Conservation (phyloP, 257 asterid species). For the Solanum sparsipilum region DNA sequence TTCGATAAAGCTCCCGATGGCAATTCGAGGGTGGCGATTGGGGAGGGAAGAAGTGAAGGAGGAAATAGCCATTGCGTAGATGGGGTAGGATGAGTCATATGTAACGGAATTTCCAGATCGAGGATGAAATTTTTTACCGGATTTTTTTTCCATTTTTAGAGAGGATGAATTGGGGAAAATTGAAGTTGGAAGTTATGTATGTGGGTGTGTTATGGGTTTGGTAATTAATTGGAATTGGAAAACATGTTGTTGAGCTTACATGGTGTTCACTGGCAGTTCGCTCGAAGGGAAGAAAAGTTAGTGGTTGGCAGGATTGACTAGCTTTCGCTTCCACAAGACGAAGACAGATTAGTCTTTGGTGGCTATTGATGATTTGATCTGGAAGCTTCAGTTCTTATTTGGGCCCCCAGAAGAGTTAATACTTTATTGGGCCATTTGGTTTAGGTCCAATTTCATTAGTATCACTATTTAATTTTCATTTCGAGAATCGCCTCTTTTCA, state of each 20-base stretch:
- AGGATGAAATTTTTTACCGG: slow-evolving; percentile 32
- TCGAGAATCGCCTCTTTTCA: neutral
- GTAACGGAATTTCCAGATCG: slow-evolving; percentile 37
- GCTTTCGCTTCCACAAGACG: neutral
- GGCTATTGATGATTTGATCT: neutral
- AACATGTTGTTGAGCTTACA: neutral
- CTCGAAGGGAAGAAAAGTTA: neutral
- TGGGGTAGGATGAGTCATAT: slow-evolving; percentile 45
- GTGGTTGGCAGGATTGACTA: neutral
- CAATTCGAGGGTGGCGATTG: slow-evolving; percentile 39
- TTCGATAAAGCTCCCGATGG: slow-evolving; percentile 74
- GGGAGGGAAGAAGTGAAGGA: slow-evolving; percentile 6
- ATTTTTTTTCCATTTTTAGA: slow-evolving; percentile 34
- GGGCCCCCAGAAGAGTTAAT: neutral
- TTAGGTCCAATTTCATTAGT: neutral
- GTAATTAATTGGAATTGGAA: neutral
- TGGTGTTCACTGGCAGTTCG: neutral
- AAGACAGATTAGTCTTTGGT: neutral
- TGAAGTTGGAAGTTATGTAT: neutral
- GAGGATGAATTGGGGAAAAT: neutral
- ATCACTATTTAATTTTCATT: neutral
- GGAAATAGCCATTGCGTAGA: slow-evolving; percentile 78
- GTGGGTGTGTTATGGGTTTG: neutral
- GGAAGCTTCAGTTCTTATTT: neutral
- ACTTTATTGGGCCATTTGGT: neutral